Percentiles rank a stretch among this genome's conserved stretches.
Evolutionary conservation across 176 grass and related monocot species (phyloP).

Genomic region (Oryza australiensis): DNA sequence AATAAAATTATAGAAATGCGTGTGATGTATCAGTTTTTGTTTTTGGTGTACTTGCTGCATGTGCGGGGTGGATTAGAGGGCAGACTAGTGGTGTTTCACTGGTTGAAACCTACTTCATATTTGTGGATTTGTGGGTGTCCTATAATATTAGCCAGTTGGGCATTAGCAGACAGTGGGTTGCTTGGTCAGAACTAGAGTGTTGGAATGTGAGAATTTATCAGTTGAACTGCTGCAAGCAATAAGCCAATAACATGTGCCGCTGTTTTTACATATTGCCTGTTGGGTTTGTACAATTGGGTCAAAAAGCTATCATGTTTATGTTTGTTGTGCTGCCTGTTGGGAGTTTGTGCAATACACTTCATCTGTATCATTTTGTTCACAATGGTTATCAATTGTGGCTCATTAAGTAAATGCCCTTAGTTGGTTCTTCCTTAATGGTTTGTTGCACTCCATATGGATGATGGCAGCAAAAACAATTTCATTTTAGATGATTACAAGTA

Average conservation of each 20-base stretch:
- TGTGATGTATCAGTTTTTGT: conserved; percentile 22
- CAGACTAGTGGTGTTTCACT: conserved; percentile 22
- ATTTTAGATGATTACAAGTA: neutral
- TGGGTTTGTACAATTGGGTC: neutral
- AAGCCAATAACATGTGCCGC: neutral
- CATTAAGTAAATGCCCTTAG: neutral
- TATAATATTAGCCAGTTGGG: conserved; percentile 20
- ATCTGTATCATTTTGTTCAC: neutral
- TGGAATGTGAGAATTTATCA: neutral
- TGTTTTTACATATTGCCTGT: neutral
- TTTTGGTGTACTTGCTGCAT: conserved; percentile 28
- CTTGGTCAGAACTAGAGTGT: conserved; percentile 20
- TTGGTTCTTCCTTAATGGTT: neutral
- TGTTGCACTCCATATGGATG: neutral
- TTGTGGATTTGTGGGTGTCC: neutral
- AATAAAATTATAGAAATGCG: conserved; percentile 30
- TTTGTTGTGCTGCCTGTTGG: neutral
- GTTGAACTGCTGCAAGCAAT: neutral
- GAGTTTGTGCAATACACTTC: neutral
- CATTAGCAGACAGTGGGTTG: neutral
- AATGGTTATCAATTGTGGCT: neutral
- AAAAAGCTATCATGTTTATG: neutral
- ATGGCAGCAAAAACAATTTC: neutral
- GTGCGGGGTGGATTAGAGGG: conserved; percentile 17
- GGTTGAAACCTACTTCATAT: conserved; percentile 36